These are phyloP conservation scores for Candida ovalis DNA, from an alignment of 805 yeast species.

Conservation along the genomic window DNA sequence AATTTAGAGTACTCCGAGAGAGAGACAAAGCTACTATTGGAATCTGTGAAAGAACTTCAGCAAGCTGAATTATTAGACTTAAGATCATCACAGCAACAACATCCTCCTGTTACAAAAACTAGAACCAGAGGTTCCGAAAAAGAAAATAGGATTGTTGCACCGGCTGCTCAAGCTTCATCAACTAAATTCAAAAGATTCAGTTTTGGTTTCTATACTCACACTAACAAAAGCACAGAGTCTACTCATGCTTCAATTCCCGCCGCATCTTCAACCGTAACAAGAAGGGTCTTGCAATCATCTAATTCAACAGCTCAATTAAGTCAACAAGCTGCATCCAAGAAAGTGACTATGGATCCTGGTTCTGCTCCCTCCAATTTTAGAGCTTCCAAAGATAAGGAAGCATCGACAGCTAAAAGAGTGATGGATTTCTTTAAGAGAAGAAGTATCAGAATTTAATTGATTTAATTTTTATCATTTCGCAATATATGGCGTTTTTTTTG, in stretches of 20 bases:
- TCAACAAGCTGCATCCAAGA: slow-evolving; percentile 29
- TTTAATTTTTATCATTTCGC: neutral
- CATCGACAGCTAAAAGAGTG: slow-evolving; percentile 73
- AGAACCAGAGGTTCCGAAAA: slow-evolving; percentile 19
- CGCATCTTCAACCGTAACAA: slow-evolving; percentile 5
- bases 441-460: slow-evolving; percentile 35
- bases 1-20: neutral
- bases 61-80: neutral
- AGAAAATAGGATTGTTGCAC: slow-evolving; percentile 17
- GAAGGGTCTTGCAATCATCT: slow-evolving; percentile 14
- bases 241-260: slow-evolving; percentile 8
- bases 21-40: neutral
- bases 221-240: slow-evolving; percentile 8
- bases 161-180: slow-evolving; percentile 9
- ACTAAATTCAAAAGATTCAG: slow-evolving; percentile 31
- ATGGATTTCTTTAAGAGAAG: slow-evolving; percentile 77
- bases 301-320: slow-evolving; percentile 1
- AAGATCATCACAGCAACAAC: neutral
- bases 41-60: neutral
- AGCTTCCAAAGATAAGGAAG: slow-evolving; percentile 44
- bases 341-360: slow-evolving; percentile 19
- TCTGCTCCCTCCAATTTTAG: slow-evolving; percentile 10
- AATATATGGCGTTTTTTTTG: neutral
- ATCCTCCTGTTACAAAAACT: neutral
- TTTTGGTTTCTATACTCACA: slow-evolving; percentile 28